These are phyloP conservation scores for Sclerospora graminicola DNA, from an alignment of 352 stramenopile species.

Conservation along the genomic window DNA sequence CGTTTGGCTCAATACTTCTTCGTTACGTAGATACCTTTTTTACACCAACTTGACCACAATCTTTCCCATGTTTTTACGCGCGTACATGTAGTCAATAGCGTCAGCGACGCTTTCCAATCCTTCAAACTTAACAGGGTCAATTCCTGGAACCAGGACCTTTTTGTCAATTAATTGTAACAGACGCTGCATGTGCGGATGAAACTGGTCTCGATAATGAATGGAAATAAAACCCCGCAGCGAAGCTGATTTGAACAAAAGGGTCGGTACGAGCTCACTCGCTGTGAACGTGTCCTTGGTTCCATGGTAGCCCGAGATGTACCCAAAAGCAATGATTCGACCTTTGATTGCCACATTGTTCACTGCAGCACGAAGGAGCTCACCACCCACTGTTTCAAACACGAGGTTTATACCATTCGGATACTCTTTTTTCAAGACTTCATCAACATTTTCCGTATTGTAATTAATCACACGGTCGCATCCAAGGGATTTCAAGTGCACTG, in stretches of 20 bases:
- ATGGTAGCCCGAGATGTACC: conserved; percentile 18
- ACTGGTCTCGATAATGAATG: conserved; percentile 9
- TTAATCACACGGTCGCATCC: conserved; percentile 20
- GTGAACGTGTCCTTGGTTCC: conserved; percentile 16
- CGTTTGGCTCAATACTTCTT: too few species aligned
- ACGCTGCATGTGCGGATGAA: conserved; percentile 14
- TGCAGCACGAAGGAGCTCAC: conserved; percentile 18
- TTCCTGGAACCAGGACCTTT: conserved; percentile 10
- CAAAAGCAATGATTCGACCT: conserved; percentile 18
- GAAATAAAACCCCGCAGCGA: conserved; percentile 13
- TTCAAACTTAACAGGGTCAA: conserved; percentile 14
- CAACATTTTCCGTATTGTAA: conserved; percentile 17
- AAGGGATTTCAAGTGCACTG: conserved; percentile 9
- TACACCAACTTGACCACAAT: conserved; percentile 12
- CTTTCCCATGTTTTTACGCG: conserved; percentile 20
- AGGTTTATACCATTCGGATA: conserved; percentile 15
- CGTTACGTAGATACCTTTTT: too few species aligned
- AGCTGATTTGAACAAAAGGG: conserved; percentile 14
- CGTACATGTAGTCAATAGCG: conserved; percentile 22
- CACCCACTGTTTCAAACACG: conserved; percentile 17
- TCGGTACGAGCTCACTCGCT: conserved; percentile 16
- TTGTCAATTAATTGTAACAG: conserved; percentile 10
- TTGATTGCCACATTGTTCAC: conserved; percentile 12
- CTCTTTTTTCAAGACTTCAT: conserved; percentile 14
- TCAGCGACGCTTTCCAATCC: conserved; percentile 16